Evolutionary conservation across 495 filamentous ascomycete genomes (phyloP).

Genomic region (Lentithecium fluviatile): DNA sequence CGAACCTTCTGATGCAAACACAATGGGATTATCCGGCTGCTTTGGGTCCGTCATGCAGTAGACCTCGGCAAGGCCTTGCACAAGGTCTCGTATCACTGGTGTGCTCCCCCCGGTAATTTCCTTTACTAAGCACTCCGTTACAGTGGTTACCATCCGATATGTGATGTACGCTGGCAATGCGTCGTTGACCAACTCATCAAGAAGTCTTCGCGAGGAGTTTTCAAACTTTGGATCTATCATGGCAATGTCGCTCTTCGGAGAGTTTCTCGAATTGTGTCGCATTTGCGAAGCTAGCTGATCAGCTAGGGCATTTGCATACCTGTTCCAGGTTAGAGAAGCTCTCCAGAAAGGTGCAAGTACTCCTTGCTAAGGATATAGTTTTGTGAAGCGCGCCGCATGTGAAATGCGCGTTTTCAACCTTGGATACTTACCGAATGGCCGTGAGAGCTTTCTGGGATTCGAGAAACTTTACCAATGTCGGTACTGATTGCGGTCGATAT

Average conservation of each 20-base stretch:
- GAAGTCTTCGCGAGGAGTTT: conserved; percentile 23
- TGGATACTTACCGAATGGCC: conserved; percentile 41
- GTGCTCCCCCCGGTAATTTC: conserved; percentile 42
- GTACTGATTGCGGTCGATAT: conserved; percentile 37
- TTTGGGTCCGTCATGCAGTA: conserved; percentile 44
- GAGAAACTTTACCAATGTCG: conserved; percentile 38
- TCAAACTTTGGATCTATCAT: conserved; percentile 38
- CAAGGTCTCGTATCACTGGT: conserved; percentile 42
- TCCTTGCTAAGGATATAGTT: no score
- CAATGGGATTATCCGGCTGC: conserved; percentile 41
- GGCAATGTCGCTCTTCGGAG: conserved; percentile 20
- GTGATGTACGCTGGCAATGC: conserved; percentile 43
- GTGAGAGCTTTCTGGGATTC: conserved; percentile 42
- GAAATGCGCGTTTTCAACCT: no score
- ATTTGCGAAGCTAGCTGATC: conserved; percentile 20
- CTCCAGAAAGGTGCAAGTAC: no score
- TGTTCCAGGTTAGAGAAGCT: no score
- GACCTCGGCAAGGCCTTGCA: conserved; percentile 43
- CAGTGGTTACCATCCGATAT: conserved; percentile 37
- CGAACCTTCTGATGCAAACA: conserved; percentile 44
- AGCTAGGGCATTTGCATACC: conserved; percentile 41
- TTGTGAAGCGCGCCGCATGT: no score
- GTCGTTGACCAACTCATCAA: conserved; percentile 41
- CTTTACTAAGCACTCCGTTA: conserved; percentile 44
- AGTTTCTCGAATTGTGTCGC: conserved; percentile 10